Conservation (phyloP, 257 asterid genomes). For the Schizonepeta tenuifolia region DNA sequence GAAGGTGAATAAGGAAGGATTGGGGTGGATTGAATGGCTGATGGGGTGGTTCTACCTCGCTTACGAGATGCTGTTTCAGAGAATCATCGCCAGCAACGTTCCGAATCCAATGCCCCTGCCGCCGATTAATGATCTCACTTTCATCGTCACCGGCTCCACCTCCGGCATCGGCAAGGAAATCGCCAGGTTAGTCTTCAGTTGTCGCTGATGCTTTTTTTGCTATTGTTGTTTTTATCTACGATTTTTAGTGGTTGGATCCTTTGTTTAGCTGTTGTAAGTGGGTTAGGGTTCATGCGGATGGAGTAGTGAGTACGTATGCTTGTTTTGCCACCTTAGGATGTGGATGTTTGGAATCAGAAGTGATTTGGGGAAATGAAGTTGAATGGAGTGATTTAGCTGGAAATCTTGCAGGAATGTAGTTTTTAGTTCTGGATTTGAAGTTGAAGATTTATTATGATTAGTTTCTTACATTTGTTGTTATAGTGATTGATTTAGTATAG, state of each 20-base stretch:
- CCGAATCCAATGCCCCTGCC: slow-evolving; percentile 87
- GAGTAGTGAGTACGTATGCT: neutral
- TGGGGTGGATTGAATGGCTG: slow-evolving; percentile 94
- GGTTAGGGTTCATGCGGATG: slow-evolving; percentile 3
- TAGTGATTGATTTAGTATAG: neutral
- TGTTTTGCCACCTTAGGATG: neutral
- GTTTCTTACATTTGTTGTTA: neutral
- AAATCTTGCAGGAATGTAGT: neutral
- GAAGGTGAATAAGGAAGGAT: slow-evolving; percentile 61
- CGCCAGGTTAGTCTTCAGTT: slow-evolving; percentile 53
- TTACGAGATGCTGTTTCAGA: slow-evolving; percentile 88
- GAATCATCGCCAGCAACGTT: slow-evolving; percentile 89
- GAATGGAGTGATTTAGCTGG: neutral
- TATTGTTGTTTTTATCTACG: neutral
- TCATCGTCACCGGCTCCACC: slow-evolving; percentile 94
- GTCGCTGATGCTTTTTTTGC: neutral
- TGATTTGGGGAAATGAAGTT: slow-evolving; percentile 12
- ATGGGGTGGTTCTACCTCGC: slow-evolving; percentile 71
- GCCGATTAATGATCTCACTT: slow-evolving; percentile 74
- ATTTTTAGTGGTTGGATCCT: neutral
- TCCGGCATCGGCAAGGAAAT: slow-evolving; percentile 96
- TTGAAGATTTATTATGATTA: neutral
- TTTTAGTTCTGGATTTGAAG: neutral
- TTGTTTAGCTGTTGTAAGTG: slow-evolving; percentile 16
- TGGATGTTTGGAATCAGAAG: neutral